Evolutionary conservation across 371 early-diverging fungal genomes (phyloP).

Genomic region (Apophysomyces elegans): DNA sequence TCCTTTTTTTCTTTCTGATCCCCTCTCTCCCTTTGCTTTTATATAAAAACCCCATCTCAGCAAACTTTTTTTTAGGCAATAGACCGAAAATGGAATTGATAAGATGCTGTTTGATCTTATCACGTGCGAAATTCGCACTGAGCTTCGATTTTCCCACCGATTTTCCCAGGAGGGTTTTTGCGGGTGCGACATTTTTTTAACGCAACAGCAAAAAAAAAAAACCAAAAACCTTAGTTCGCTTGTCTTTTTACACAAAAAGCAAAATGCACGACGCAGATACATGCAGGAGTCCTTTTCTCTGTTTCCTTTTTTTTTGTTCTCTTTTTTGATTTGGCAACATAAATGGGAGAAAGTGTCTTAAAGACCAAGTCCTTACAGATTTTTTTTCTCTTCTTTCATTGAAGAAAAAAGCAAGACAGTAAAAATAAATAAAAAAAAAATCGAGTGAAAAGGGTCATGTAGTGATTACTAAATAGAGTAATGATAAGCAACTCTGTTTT

Average conservation of each 20-base stretch:
- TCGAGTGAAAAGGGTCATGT: slow-evolving; percentile 3
- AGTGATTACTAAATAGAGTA: slow-evolving; percentile 1
- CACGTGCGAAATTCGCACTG: slow-evolving; percentile 25
- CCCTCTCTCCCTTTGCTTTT: slow-evolving; percentile 12
- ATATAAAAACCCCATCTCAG: slow-evolving; percentile 4
- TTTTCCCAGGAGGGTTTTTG: slow-evolving; percentile 21
- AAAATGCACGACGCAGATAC: slow-evolving; percentile 4
- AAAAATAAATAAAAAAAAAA: slow-evolving; percentile 1
- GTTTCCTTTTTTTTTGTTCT: neutral
- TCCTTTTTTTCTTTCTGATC: slow-evolving; percentile 6
- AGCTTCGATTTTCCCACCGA: slow-evolving; percentile 22
- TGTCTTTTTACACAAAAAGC: no score
- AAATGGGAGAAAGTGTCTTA: no score
- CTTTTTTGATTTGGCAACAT: no score
- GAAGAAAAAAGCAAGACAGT: slow-evolving; percentile 14
- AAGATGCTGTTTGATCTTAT: slow-evolving; percentile 27
- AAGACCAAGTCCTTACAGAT: neutral
- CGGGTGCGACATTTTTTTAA: slow-evolving; percentile 11
- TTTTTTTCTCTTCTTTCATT: neutral
- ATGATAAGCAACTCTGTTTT: slow-evolving; percentile 13
- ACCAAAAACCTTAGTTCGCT: neutral
- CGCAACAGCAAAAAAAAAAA: slow-evolving; percentile 10
- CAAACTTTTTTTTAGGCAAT: slow-evolving; percentile 13
- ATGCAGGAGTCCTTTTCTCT: slow-evolving; percentile 1
- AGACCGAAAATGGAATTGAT: slow-evolving; percentile 18